phyloP scores from a whole-genome alignment of 208 protist species.

The Wallacemonas sp. region DNA sequence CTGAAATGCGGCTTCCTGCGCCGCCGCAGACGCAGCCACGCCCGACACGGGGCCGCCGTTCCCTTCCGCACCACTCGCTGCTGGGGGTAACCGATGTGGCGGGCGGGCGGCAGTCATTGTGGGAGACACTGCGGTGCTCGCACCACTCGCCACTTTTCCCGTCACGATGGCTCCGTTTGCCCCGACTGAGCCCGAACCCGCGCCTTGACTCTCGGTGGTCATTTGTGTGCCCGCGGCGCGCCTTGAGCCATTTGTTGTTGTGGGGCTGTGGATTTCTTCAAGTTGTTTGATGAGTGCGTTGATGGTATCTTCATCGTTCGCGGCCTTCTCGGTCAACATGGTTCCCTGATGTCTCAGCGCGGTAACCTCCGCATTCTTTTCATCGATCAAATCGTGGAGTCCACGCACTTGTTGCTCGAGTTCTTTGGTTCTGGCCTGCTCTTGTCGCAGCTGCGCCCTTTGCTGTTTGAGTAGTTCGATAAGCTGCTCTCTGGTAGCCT shows the following conservation, averaged over 20 bases:
- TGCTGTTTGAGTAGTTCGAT: constrained; percentile 55
- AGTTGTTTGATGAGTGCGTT: constrained; percentile 58
- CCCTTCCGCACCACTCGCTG: not conserved
- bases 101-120: constrained; percentile 5
- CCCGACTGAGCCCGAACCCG: not conserved
- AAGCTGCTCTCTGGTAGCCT: constrained; percentile 59
- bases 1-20: constrained; percentile 3
- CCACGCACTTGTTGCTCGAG: constrained; percentile 40
- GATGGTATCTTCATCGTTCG: constrained; percentile 76
- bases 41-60: constrained; percentile 1
- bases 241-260: not conserved
- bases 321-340: constrained; percentile 62
- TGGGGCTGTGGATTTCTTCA: constrained; percentile 34
- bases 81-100: not conserved
- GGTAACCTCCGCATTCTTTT: constrained; percentile 53
- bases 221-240: not conserved
- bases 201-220: not conserved
- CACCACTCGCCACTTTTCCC: constrained; percentile 9
- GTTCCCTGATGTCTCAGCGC: constrained; percentile 52
- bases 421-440: constrained; percentile 28
- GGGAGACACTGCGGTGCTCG: not conserved
- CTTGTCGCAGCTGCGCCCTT: constrained; percentile 25
- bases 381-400: constrained; percentile 39
- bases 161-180: constrained; percentile 7
- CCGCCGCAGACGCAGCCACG: not conserved